Evolutionary conservation across 2,329 filamentous ascomycete genomes (phyloP).

Genomic region (Capronia americana): DNA sequence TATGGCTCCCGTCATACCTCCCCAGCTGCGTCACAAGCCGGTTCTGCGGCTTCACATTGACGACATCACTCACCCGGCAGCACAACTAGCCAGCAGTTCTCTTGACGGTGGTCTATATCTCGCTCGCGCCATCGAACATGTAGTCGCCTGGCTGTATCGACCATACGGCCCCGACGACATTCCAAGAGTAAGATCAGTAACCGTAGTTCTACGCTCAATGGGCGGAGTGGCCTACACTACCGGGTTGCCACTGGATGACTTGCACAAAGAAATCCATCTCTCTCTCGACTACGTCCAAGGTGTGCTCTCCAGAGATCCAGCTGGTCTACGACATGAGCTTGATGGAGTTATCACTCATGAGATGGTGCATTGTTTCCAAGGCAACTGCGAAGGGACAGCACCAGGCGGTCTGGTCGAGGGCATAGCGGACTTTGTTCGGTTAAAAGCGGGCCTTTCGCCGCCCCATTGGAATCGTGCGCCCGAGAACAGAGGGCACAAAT

Average conservation of each 20-base stretch:
- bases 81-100: constrained; percentile 69
- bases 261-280: constrained; percentile 94
- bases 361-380: constrained; percentile 93
- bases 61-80: constrained; percentile 63
- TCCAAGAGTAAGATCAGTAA: constrained; percentile 78
- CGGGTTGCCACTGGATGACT: constrained; percentile 75
- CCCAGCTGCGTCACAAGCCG: constrained; percentile 31
- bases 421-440: constrained; percentile 88
- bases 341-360: constrained; percentile 87
- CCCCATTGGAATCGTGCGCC: constrained; percentile 77
- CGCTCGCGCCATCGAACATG: constrained; percentile 66
- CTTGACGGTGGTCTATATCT: constrained; percentile 70
- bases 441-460: constrained; percentile 74
- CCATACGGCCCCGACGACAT: constrained; percentile 40
- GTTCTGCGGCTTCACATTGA: constrained; percentile 41
- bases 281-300: constrained; percentile 73
- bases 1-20: constrained; percentile 22
- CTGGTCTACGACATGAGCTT: constrained; percentile 62
- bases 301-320: constrained; percentile 28
- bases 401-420: constrained; percentile 86
- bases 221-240: constrained; percentile 88
- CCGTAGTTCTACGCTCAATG: constrained; percentile 79
- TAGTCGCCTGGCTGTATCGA: constrained; percentile 75
- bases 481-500: constrained; percentile 61
- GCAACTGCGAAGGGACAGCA: constrained; percentile 65